Conservation (phyloP, 164 flowering plant species). For the Vitis amurensis region DNA sequence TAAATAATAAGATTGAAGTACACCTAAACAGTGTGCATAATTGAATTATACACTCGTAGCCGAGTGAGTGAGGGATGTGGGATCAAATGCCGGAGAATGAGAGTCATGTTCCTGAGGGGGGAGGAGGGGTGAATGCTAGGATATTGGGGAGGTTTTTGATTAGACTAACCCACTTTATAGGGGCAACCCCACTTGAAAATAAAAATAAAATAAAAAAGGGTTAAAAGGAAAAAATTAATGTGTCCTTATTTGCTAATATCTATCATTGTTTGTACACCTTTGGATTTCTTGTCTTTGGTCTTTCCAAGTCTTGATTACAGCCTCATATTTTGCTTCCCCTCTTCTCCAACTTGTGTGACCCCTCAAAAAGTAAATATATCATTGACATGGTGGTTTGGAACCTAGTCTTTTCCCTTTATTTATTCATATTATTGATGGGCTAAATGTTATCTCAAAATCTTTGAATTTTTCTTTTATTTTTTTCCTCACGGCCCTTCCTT, state of each 20-base stretch:
- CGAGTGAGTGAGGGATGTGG: not conserved
- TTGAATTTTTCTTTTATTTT: not conserved
- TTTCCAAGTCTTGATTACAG: not conserved
- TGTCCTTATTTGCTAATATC: not conserved
- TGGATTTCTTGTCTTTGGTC: slow-evolving; percentile 1
- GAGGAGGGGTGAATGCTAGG: not conserved
- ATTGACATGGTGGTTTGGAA: too few relatives aligned
- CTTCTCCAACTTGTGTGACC: not conserved
- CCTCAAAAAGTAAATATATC: not conserved
- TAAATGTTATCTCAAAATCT: too few relatives aligned
- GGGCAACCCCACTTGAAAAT: slow-evolving; percentile 20
- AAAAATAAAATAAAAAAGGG: not conserved
- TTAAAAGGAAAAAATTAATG: not conserved
- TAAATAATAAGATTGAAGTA: too few relatives aligned
- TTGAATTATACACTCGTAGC: too few relatives aligned
- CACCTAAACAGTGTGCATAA: too few relatives aligned
- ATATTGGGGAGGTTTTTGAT: slow-evolving; percentile 2
- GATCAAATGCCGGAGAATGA: slow-evolving; percentile 12
- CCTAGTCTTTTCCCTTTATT: too few relatives aligned
- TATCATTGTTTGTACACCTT: not conserved
- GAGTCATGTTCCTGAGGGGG: slow-evolving; percentile 15
- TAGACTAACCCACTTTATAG: slow-evolving; percentile 16
- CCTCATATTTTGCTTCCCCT: not conserved
- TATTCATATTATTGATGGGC: too few relatives aligned
- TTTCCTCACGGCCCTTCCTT: too few relatives aligned